Base-by-base conservation (phyloP, 768 basidiomycete genomes). In the Kwoniella bestiolae region DNA sequence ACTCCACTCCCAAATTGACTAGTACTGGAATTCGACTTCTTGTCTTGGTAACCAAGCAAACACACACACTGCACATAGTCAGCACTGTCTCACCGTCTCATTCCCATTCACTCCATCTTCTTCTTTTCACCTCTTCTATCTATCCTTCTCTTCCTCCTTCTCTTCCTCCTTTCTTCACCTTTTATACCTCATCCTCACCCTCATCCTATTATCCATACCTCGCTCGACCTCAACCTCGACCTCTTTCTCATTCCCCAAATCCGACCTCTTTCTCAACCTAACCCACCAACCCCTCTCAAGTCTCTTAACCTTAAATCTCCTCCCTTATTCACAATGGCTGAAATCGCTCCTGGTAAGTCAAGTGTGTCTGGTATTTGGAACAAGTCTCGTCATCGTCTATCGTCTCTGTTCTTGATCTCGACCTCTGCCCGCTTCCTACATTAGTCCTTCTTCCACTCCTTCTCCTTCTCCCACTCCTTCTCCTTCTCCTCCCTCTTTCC, bases 301-400 rank as follows among this genome's bases (percentile, higher is more conserved):
- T 44, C 57, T 41, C 21, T 21, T 18, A 58, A 58, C 34, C 28
- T 18, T 29, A 46, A 28, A 55, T 46, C 16, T 8, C 60, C 60
- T 31, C 11, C 45, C n/a, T 34, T 31, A 32, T 56, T 44, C 65
- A 71, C 38, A 32, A 71, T 71, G 69, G 55, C 69, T 49, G 66
- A 68, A 21, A 61, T 61, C 62, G 55, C 66, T 56, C 45, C 66
- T 26, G 66, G 66, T 68, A 50, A 61, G 63, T 63, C 38, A 41
- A 26, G 8, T 26, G 6, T 8, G n/a, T n/a, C n/a, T n/a, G 18
- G 12, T 14, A 41, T 11, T 23, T 67, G 23, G n/a, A 21, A 49
- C 47, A 49, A 1, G 4, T 1, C 38, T 41, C 38, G 2, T 49
- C 47, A 28, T 49, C 47, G 16, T 11, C 4, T 23, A 12, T 28